Evolutionary conservation across 2,329 filamentous ascomycete genomes (phyloP).

Genomic region (Colletotrichum euphorbiae): DNA sequence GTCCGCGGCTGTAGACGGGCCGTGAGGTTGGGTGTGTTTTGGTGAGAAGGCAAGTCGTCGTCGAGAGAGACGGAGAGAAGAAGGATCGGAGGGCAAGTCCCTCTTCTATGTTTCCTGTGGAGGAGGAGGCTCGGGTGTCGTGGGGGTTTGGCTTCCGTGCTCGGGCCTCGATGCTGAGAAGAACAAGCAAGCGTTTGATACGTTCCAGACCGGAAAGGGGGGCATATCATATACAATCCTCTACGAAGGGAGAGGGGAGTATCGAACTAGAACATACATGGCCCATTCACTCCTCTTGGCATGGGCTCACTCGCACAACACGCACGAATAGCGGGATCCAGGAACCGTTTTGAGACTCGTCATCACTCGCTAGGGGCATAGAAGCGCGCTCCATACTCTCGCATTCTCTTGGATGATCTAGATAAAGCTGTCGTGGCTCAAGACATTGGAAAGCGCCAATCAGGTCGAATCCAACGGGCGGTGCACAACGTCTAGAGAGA

Average conservation of each 20-base stretch:
- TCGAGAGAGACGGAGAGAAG: background rate
- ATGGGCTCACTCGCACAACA: conserved; percentile 5
- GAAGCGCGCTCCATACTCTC: background rate
- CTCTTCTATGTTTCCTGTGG: background rate
- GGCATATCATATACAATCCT: background rate
- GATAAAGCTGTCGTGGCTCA: conserved; percentile 5
- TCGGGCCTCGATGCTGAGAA: background rate
- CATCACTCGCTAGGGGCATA: background rate
- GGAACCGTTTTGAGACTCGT: conserved; percentile 3
- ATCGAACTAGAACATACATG: background rate
- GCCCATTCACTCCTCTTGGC: background rate
- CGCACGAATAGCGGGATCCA: conserved; percentile 7
- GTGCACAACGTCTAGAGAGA: background rate
- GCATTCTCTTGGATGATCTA: conserved; percentile 17
- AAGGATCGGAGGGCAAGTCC: background rate
- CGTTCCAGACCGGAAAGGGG: background rate
- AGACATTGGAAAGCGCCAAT: background rate
- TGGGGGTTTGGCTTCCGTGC: conserved; percentile 7
- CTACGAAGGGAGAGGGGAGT: background rate
- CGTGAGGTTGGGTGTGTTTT: too few species aligned
- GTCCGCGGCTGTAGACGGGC: conserved; percentile 12
- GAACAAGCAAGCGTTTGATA: conserved; percentile 10
- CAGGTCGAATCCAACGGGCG: background rate
- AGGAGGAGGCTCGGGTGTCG: background rate
- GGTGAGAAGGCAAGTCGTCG: background rate